Evolutionary conservation across 345 rosid species (phyloP), one percentile per base, ranked within the genome.

Genomic region (Salix purpurea): DNA sequence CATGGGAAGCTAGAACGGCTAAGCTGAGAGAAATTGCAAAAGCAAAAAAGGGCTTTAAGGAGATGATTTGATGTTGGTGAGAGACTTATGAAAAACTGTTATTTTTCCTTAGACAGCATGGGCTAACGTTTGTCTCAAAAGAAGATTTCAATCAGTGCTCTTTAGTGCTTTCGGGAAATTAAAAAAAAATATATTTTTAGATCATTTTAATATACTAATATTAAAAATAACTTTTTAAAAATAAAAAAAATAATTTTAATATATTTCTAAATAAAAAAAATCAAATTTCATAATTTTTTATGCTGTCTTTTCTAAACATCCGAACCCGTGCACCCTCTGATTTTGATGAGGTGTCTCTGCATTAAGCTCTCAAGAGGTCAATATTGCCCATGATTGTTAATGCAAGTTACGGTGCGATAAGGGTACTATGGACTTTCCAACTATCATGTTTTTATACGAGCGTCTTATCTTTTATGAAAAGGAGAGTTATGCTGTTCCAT

Each of bases 91-190:
- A 65, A 58, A 40, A 75, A 39, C 42, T 72, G 61, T 37, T 79
- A 26, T 77, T 65, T 75, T 67, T 34, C 37, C 23, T 39, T 23
- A 64, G 77, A 64, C 76, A 48, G 72, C 79, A 37, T 11, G 65
- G 78, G 82, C 76, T 68, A 70, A 58, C 46, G 50, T 42, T 23
- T 11, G 69, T 62, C 18, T 42, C 67, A 42, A 76, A 81, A 83
- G 84, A 74, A 83, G 78, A 74, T 74, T 75, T 79, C 67, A 21
- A 69, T 76, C 54, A 76, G 83, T 73, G 82, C 52, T 46, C 76
- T 74, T 71, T 40, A 2, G 60, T 64, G 65, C 69, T 56, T 80
- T 5, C 1, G 6, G 6, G 37, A 34, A 4, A 34, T 34, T 34
- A 4, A 34, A 34, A 34, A 32, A 34, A 34, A 5, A 34, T 4